These are phyloP conservation scores for Pyronema domesticum DNA, from an alignment of 495 filamentous ascomycete genomes.

Conservation along the genomic window DNA sequence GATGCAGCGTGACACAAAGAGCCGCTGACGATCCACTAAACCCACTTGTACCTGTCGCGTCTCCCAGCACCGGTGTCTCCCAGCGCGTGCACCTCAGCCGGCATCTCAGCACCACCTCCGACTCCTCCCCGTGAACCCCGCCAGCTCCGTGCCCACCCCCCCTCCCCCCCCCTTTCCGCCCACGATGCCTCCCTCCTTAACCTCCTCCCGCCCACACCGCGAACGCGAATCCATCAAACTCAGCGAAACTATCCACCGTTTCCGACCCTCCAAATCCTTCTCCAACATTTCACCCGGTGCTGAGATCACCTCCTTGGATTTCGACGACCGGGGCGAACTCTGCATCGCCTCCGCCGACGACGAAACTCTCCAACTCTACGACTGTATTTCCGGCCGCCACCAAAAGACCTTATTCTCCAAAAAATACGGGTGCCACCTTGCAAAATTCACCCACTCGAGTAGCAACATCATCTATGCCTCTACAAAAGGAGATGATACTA, in stretches of 20 bases:
- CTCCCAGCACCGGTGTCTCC: not conserved
- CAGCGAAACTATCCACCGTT: constrained; percentile 21
- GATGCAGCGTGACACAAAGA: not conserved
- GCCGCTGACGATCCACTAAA: not conserved
- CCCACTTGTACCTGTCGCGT: not conserved
- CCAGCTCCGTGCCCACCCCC: not conserved
- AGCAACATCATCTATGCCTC: constrained; percentile 84
- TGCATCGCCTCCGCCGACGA: constrained; percentile 75
- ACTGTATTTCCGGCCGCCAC: constrained; percentile 70
- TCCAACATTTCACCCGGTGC: constrained; percentile 34
- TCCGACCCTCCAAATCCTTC: constrained; percentile 23
- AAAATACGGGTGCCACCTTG: constrained; percentile 88
- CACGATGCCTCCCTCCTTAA: not conserved
- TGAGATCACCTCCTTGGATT: constrained; percentile 78
- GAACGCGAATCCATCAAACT: constrained; percentile 18
- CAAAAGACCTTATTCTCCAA: constrained; percentile 71
- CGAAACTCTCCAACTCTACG: constrained; percentile 88
- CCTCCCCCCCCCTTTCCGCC: not conserved
- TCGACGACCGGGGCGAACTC: constrained; percentile 83
- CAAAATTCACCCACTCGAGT: constrained; percentile 79
- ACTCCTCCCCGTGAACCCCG: not conserved
- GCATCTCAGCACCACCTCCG: not conserved
- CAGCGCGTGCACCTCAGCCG: not conserved
- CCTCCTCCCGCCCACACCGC: constrained; percentile 6
- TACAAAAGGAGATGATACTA: constrained; percentile 82